A percentile compares a stretch with the other conserved stretches of the same genome.
Conservation (phyloP, 306 rosid species). For the Astragalus membranaceus region DNA sequence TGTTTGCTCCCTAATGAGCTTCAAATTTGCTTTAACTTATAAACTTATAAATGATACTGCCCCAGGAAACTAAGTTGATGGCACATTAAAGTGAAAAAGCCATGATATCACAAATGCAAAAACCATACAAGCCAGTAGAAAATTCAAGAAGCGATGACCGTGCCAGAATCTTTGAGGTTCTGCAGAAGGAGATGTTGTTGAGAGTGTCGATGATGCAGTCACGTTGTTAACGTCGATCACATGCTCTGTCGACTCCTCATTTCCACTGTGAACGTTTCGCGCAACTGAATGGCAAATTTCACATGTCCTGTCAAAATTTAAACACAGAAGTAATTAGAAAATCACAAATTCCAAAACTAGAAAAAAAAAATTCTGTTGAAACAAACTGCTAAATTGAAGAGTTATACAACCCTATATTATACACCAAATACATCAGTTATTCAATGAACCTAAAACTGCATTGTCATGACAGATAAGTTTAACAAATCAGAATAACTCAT, state of each 20-base stretch:
- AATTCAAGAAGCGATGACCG: conserved; percentile 88
- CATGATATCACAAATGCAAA: conserved; percentile 93
- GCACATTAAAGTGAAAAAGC: conserved; percentile 85
- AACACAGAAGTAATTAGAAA: neutral
- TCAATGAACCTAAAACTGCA: no score
- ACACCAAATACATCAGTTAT: neutral
- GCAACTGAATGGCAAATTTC: conserved; percentile 88
- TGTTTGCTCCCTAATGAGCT: neutral
- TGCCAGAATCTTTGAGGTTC: conserved; percentile 86
- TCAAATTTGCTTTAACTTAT: neutral
- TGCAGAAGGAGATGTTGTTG: conserved; percentile 33
- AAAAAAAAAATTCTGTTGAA: neutral
- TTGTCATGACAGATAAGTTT: neutral
- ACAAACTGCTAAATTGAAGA: neutral
- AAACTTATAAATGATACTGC: neutral
- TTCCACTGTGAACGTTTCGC: conserved; percentile 52
- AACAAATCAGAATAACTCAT: conserved; percentile 3
- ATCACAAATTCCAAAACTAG: neutral
- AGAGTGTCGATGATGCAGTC: conserved; percentile 34
- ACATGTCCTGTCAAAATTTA: conserved; percentile 58
- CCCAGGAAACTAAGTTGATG: conserved; percentile 34
- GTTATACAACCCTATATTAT: no score
- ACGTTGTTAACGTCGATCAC: conserved; percentile 38
- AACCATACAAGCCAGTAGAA: conserved; percentile 89
- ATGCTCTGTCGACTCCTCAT: conserved; percentile 58